phyloP scores from a whole-genome alignment of 2,329 filamentous ascomycete genomes.

The Paraphaeosphaeria minitans region DNA sequence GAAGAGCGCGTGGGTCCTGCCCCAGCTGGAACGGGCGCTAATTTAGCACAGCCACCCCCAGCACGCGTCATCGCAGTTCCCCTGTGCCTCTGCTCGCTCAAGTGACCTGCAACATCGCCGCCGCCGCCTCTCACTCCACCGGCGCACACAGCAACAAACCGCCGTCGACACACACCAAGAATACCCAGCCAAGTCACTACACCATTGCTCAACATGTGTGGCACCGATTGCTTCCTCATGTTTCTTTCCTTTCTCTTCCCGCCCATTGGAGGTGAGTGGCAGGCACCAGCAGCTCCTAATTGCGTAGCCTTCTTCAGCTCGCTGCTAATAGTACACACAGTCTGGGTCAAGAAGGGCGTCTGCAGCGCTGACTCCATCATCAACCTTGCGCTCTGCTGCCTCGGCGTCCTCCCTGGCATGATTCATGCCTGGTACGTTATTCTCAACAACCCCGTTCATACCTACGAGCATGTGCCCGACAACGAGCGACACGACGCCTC shows the following conservation, averaged over 20 bases:
- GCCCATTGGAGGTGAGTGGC: slow-evolving; percentile 58
- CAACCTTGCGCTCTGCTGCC: slow-evolving; percentile 83
- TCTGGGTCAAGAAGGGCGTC: slow-evolving; percentile 96
- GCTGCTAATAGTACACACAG: slow-evolving; percentile 51
- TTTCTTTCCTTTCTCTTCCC: slow-evolving; percentile 67
- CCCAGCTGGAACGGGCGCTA: neutral
- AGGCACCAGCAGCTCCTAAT: slow-evolving; percentile 9
- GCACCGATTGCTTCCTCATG: slow-evolving; percentile 65
- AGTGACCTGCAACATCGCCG: neutral
- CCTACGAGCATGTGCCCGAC: slow-evolving; percentile 67
- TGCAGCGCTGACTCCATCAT: slow-evolving; percentile 92
- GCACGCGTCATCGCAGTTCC: slow-evolving; percentile 4
- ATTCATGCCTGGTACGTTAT: slow-evolving; percentile 99
- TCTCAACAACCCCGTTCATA: slow-evolving; percentile 78
- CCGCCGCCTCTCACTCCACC: neutral
- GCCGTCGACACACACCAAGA: neutral
- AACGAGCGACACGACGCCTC: slow-evolving; percentile 57
- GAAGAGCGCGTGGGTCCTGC: neutral
- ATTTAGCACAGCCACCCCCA: neutral
- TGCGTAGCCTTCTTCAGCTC: neutral
- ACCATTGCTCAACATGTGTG: slow-evolving; percentile 56
- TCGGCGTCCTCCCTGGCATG: slow-evolving; percentile 73
- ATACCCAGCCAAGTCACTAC: neutral
- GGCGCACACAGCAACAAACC: neutral
- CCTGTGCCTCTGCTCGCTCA: neutral